phyloP scores from a whole-genome alignment of 2,329 filamentous ascomycete species.

The Ceratocystis albifundus region DNA sequence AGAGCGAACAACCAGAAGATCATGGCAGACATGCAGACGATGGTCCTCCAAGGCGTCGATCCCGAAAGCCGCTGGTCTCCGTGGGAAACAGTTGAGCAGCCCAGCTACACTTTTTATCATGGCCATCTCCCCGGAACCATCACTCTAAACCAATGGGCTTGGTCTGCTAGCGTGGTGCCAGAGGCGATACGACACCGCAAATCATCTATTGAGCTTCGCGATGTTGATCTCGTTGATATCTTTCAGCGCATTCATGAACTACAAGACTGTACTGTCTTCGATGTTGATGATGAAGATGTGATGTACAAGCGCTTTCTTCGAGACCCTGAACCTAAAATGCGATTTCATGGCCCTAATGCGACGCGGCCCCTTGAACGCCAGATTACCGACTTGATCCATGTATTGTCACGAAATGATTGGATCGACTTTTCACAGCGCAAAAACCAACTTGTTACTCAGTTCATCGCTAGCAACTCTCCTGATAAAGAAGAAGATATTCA shows the following conservation, averaged over 20 bases:
- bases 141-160: slow-evolving; percentile 58
- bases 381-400: slow-evolving; percentile 59
- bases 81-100: slow-evolving; percentile 64
- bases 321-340: slow-evolving; percentile 50
- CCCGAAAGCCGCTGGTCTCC: slow-evolving; percentile 35
- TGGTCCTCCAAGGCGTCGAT: slow-evolving; percentile 36
- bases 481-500: slow-evolving; percentile 47
- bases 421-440: slow-evolving; percentile 58
- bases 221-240: slow-evolving; percentile 46
- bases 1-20: slow-evolving; percentile 26
- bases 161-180: slow-evolving; percentile 45
- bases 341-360: slow-evolving; percentile 36
- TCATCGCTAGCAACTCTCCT: slow-evolving; percentile 51
- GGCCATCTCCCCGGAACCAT: slow-evolving; percentile 57
- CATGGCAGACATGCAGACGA: slow-evolving; percentile 49
- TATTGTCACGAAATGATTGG: slow-evolving; percentile 58
- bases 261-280: slow-evolving; percentile 35
- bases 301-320: slow-evolving; percentile 53
- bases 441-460: slow-evolving; percentile 63
- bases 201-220: slow-evolving; percentile 47
- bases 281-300: slow-evolving; percentile 46
- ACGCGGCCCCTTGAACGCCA: slow-evolving; percentile 57
- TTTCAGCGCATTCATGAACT: slow-evolving; percentile 49
- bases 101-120: slow-evolving; percentile 57
- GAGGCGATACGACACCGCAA: slow-evolving; percentile 48